These are phyloP conservation scores for Diaporthe australafricana DNA, from an alignment of 2,329 filamentous ascomycete genomes.

Conservation along the genomic window DNA sequence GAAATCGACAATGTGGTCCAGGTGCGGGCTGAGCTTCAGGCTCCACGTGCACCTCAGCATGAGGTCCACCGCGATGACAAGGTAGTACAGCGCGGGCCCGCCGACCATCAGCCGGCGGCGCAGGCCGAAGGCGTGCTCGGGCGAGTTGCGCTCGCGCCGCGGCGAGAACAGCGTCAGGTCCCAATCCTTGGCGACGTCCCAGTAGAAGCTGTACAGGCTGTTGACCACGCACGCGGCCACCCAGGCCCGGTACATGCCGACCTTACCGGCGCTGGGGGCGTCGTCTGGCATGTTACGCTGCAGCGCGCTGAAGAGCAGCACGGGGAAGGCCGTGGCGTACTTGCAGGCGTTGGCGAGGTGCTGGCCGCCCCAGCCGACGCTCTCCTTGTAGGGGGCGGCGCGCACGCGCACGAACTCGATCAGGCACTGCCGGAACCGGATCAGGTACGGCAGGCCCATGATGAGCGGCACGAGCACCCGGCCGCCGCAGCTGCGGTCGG, in stretches of 20 bases:
- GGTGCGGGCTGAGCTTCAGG: constrained; percentile 83
- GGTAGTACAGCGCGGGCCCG: constrained; percentile 82
- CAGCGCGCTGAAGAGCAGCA: constrained; percentile 83
- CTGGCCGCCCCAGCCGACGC: constrained; percentile 81
- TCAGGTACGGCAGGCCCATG: constrained; percentile 83
- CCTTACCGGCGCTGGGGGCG: constrained; percentile 51
- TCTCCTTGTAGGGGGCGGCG: constrained; percentile 64
- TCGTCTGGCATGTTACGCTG: constrained; percentile 69
- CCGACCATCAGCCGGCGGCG: constrained; percentile 77
- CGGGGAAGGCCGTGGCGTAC: constrained; percentile 93
- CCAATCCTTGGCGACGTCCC: constrained; percentile 98
- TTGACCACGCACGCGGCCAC: constrained; percentile 82
- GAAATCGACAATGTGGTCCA: constrained; percentile 86
- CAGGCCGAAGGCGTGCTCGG: constrained; percentile 81
- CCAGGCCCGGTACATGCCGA: constrained; percentile 69
- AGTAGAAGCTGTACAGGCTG: constrained; percentile 96
- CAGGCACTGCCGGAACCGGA: constrained; percentile 91
- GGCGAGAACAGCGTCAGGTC: constrained; percentile 85
- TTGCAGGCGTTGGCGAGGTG: constrained; percentile 95
- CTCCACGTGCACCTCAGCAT: constrained; percentile 91
- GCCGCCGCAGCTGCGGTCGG: constrained; percentile 86
- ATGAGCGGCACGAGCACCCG: constrained; percentile 84
- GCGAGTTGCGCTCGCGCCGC: constrained; percentile 65
- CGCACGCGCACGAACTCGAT: constrained; percentile 85
- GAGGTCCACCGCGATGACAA: constrained; percentile 81